Percentiles rank a stretch among this genome's conserved stretches.
Evolutionary conservation across 2,329 filamentous ascomycete genomes (phyloP).

Genomic region (Talaromyces amestolkiae): DNA sequence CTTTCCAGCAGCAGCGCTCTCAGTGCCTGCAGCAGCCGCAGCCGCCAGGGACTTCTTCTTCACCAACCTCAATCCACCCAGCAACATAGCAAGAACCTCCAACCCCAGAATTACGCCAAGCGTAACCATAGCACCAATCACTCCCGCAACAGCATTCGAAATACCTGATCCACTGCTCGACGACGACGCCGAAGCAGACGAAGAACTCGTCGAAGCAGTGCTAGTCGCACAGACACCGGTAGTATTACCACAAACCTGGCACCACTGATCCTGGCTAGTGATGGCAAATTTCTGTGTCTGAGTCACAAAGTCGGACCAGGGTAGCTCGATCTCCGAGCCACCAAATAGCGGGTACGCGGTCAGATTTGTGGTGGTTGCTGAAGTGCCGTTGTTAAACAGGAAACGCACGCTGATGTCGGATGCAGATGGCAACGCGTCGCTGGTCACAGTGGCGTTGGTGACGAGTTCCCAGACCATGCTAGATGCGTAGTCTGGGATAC

Average conservation of each 20-base stretch:
- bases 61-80: slow-evolving; percentile 59
- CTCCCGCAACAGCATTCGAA: slow-evolving; percentile 71
- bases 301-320: slow-evolving; percentile 66
- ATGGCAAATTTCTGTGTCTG: slow-evolving; percentile 67
- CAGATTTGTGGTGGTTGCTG: slow-evolving; percentile 44
- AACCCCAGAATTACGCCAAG: slow-evolving; percentile 61
- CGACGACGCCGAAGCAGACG: slow-evolving; percentile 21
- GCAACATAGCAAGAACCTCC: slow-evolving; percentile 53
- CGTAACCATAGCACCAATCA: slow-evolving; percentile 71
- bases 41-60: slow-evolving; percentile 45
- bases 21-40: not conserved
- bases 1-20: slow-evolving; percentile 3
- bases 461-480: slow-evolving; percentile 75
- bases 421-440: slow-evolving; percentile 30
- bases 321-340: slow-evolving; percentile 53
- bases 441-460: slow-evolving; percentile 44
- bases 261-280: slow-evolving; percentile 67
- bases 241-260: slow-evolving; percentile 68
- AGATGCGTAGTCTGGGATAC: slow-evolving; percentile 79
- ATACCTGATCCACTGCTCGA: slow-evolving; percentile 48
- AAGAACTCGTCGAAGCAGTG: slow-evolving; percentile 11
- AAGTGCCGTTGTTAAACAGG: slow-evolving; percentile 62
- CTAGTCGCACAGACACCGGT: slow-evolving; percentile 62
- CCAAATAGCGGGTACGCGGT: slow-evolving; percentile 62
- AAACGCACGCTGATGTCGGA: slow-evolving; percentile 60